Base-by-base conservation (phyloP, 2,329 filamentous ascomycete genomes). In the Penicillium rolfsii region DNA sequence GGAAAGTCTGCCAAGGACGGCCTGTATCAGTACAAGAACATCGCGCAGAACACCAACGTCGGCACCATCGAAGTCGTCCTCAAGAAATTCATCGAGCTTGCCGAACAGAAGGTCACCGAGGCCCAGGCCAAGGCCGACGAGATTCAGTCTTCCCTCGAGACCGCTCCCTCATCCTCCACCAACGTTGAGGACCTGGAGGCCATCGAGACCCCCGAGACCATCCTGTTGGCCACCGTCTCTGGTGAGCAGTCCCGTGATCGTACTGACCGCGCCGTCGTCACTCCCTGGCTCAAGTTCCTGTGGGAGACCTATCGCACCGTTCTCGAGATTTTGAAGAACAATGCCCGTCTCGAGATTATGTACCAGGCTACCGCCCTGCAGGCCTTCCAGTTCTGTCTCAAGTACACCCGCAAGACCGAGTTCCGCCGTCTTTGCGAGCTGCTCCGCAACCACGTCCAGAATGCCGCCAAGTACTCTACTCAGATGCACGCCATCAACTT, bases 401-500 rank as follows among this genome's bases (percentile, higher is more conserved):
- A 97, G 82, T 98, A 98, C 81, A 91, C 93, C 70, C 89, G 95
- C 76, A 99, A 99, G 89, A 99, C 95, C 68, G 95, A 99, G 82
- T 99, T 99, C 85, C 91, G 95, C 78, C 90, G 95, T 74, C 91
- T 99, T 57, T 99, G 95, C 82, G 95, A 99, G 84, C 87, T 99
- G 66, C 89, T 99, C 65, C 91, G 95, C 72, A 99, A 99, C 83
- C 95, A 99, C 83, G 90, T 99, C 66, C 94, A 97, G 83, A 99
- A 96, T 77, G 95, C 95, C 56, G 94, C 95, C 83, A 99, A 99
- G 82, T 99, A 98, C 82, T 97, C 94, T 49, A 89, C 93, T 66
- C 95, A 98, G 86, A 97, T 98, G 91, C 94, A 98, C 77, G 95
- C 95, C 71, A 99, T 99, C 83, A 99, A 99, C 82, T 84, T 99